Evolutionary conservation across 371 early-diverging fungal genomes (phyloP).

Genomic region (Choanephora cucurbitarum): DNA sequence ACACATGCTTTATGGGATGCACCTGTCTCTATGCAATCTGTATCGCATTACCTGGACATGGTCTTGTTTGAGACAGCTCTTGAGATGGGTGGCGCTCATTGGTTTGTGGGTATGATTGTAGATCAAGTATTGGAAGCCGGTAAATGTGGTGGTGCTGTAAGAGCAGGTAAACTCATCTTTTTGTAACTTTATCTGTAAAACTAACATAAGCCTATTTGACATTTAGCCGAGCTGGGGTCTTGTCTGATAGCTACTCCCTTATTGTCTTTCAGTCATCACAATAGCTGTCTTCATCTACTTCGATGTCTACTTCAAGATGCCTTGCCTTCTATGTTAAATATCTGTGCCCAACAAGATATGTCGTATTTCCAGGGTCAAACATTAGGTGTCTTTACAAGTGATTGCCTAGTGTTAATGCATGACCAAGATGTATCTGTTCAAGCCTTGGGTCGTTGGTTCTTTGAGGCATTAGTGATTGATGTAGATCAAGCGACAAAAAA

Average conservation of each 20-base stretch:
- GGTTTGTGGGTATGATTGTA: conserved; percentile 51
- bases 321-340: conserved; percentile 31
- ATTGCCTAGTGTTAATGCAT: conserved; percentile 48
- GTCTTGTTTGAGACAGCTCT: conserved; percentile 48
- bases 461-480: conserved; percentile 26
- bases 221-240: conserved; percentile 51
- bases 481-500: conserved; percentile 18
- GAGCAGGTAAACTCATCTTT: conserved; percentile 59
- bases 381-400: conserved; percentile 51
- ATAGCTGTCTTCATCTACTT: conserved; percentile 32
- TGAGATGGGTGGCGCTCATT: conserved; percentile 47
- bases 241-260: conserved; percentile 47
- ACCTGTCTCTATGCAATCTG: conserved; percentile 21
- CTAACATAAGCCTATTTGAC: neutral
- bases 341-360: conserved; percentile 26
- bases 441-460: conserved; percentile 32
- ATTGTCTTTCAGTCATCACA: conserved; percentile 26
- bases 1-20: conserved; percentile 34
- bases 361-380: conserved; percentile 58
- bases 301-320: conserved; percentile 42
- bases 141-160: conserved; percentile 51
- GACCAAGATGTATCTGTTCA: conserved; percentile 24
- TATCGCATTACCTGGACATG: conserved; percentile 52
- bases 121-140: conserved; percentile 51
- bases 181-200: neutral